Base-by-base conservation (phyloP, 2,329 filamentous ascomycete species). In the Coniosporium tulheliwenetii region DNA sequence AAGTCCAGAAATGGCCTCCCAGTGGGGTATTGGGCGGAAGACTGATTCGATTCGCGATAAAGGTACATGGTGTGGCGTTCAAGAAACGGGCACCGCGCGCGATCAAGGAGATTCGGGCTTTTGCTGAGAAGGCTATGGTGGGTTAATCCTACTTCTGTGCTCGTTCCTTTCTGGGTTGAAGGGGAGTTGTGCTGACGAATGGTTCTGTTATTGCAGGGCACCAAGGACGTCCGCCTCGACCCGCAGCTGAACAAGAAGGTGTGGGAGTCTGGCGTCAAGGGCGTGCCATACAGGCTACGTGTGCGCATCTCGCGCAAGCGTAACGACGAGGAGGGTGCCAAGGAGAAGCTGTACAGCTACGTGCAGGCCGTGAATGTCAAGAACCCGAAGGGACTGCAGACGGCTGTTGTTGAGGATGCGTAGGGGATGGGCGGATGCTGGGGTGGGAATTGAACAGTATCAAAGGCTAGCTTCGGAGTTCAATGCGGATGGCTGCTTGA, bases 161-260 rank as follows among this genome's bases (percentile, higher is more conserved):
- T 38, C 12, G 4, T 8, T 9, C 10, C 1, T n/a, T 34, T 26
- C 13, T 30, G 38, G 30, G 12, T 38, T 10, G 36, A 30, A n/a
- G n/a, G n/a, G 19, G 19, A 26, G 3, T 3, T 26, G 19, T 33
- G 10, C 39, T 45, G n/a, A 43, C 26, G 43, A 45, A 55, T 52
- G 19, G 41, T 16, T 26, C 4, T 41, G 44, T 39, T 44, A 42
- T 46, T 29, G 45, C 56, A 98, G 91, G 89, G 89, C 65, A 98
- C 91, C 71, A 70, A 76, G 61, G 91, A 98, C 66, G 91, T 98
- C 71, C 91, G 91, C 60, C 72, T 98, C 64, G 91, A 98, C 78
- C 91, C 91, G 62, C 83, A 91, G 73, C 74, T 98, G 63, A 98
- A 98, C 83, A 98, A 98, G 85, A 96, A 98, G 79, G 89, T 98